Evolutionary conservation across 1,139 yeast species (phyloP).

Genomic region (Debaryomyces coudertii): DNA sequence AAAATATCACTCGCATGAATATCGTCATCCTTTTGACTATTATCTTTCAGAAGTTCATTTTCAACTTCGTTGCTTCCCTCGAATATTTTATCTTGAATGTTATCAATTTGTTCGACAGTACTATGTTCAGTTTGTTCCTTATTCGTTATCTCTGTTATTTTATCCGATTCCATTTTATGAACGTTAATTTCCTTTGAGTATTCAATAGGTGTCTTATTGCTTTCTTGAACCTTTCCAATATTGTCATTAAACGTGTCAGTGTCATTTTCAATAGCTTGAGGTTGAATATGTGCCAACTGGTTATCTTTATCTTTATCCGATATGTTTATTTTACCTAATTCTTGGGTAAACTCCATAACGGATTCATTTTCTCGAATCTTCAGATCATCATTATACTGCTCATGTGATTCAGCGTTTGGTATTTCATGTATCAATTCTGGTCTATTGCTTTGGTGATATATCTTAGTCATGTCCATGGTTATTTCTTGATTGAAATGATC

Average conservation of each 20-base stretch:
- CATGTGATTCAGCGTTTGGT: neutral
- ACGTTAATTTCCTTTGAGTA: neutral
- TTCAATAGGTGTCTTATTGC: neutral
- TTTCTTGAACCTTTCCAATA: neutral
- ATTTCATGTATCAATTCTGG: neutral
- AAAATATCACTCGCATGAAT: neutral
- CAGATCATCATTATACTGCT: neutral
- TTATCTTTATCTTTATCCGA: neutral
- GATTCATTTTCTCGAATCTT: slow-evolving; percentile 1
- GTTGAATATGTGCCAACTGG: neutral
- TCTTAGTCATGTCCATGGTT: slow-evolving; percentile 8
- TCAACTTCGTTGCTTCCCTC: neutral
- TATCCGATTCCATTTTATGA: too few species aligned
- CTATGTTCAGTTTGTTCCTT: neutral
- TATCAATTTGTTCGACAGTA: neutral
- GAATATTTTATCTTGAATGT: neutral
- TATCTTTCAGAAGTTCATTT: neutral
- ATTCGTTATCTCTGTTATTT: neutral
- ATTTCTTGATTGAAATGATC: slow-evolving; percentile 1
- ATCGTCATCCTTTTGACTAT: neutral
- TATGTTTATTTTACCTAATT: slow-evolving; percentile 8
- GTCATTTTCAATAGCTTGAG: neutral
- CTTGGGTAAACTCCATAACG: slow-evolving; percentile 10
- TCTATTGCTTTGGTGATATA: neutral
- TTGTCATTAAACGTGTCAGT: neutral